A percentile compares a stretch with the other conserved stretches of the same genome.
Evolutionary conservation across 2,329 filamentous ascomycete species (phyloP).

Genomic region (Graphilbum ipis-grandicollis): DNA sequence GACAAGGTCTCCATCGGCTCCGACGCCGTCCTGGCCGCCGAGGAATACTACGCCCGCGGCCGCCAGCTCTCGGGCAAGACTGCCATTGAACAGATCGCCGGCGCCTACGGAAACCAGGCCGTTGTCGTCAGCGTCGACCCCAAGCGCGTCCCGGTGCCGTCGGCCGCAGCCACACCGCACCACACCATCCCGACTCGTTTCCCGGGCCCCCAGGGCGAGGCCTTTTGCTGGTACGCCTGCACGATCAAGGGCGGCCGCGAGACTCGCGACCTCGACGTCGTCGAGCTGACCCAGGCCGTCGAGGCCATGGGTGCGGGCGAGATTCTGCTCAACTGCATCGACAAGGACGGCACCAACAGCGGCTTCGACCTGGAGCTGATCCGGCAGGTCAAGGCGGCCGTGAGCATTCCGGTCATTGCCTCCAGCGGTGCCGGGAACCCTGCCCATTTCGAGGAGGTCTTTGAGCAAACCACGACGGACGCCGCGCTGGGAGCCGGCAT

Average conservation of each 20-base stretch:
- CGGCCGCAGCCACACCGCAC: conserved; percentile 54
- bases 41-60: conserved; percentile 66
- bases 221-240: conserved; percentile 90
- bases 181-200: conserved; percentile 50
- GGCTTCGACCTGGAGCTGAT: conserved; percentile 93
- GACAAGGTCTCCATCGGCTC: conserved; percentile 97
- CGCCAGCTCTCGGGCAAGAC: conserved; percentile 60
- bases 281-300: conserved; percentile 73
- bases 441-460: conserved; percentile 79
- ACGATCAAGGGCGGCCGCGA: conserved; percentile 92
- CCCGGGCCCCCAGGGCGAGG: conserved; percentile 59
- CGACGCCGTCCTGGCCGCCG: conserved; percentile 82
- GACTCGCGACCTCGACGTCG: conserved; percentile 82
- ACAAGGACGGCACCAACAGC: conserved; percentile 85
- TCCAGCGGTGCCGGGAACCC: conserved; percentile 84
- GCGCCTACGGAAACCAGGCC: conserved; percentile 88
- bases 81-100: conserved; percentile 87
- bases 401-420: conserved; percentile 88
- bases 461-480: conserved; percentile 69
- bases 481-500: conserved; percentile 91
- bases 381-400: conserved; percentile 65
- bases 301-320: conserved; percentile 94
- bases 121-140: conserved; percentile 94
- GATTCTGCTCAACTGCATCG: conserved; percentile 92
- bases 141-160: conserved; percentile 72